Base-by-base conservation (phyloP, 306 rosid genomes). In the Canavalia gladiata region DNA sequence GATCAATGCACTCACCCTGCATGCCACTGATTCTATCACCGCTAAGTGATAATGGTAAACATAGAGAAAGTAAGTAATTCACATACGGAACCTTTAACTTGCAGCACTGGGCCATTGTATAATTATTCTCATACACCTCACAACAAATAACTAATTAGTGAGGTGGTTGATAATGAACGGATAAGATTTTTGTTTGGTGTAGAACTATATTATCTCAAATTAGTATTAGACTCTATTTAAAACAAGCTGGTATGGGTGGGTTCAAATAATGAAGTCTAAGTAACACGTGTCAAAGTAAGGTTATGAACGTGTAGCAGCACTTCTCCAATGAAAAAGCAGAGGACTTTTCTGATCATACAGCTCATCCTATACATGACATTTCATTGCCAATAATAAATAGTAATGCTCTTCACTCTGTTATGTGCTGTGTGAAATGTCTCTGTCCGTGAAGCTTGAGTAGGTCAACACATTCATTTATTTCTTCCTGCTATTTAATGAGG, bases 401-500 rank as follows among this genome's bases (percentile, higher is more conserved):
- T 34, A 72, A 72, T 33, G 28, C 57, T 54, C 6, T 67, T 55
- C 39, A 2, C 45, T 37, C 57, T 0, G 56, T 35, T 47, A 46
- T 34, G 60, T 31, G 8, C 46, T 29, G 47, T 41, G 49, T 45
- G 77, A 80, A 60, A 5, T 46, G 84, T 74, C 84, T 18, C 73
- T 31, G 8, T 79, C 81, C 8, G 58, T 25, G 60, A 66, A 13
- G 72, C 28, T 10, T 28, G 56, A 79, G 83, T 77, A 65, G 85
- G 69, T 57, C 69, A 66, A 60, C 47, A 1, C 35, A 54, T 66
- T 74, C 30, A 74, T 74, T 54, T 9, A 49, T 74, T 80, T 57
- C 72, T 42, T 45, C 34, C 55, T 79, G 69, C 78, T 39, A 79
- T 84, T 84, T 60, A 84, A 80, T 84, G 84, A 58, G 78, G 49